These are phyloP conservation scores for Lepraria neglecta DNA, from an alignment of 495 filamentous ascomycete species.

Conservation along the genomic window DNA sequence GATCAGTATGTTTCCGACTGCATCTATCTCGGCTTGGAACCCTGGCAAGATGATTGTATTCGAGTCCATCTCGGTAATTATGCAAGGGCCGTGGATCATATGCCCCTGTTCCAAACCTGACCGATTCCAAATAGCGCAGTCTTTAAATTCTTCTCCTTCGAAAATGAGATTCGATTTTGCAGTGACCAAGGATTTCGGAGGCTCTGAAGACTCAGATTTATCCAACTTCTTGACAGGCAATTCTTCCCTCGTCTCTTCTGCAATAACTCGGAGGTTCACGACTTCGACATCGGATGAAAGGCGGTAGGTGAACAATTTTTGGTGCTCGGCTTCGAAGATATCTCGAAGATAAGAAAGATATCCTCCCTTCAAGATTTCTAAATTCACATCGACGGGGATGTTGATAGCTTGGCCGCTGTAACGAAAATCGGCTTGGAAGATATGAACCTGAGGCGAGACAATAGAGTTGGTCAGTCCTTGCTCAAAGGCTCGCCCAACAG, in stretches of 20 bases:
- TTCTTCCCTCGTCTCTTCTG: slow-evolving; percentile 37
- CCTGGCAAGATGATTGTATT: slow-evolving; percentile 47
- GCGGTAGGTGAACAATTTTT: slow-evolving; percentile 45
- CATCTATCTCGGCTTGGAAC: slow-evolving; percentile 39
- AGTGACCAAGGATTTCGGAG: slow-evolving; percentile 25
- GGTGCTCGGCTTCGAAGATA: slow-evolving; percentile 39
- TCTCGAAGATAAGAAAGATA: slow-evolving; percentile 35
- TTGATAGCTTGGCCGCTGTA: slow-evolving; percentile 47
- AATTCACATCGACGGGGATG: slow-evolving; percentile 35
- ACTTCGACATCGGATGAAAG: slow-evolving; percentile 42
- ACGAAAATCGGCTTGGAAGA: slow-evolving; percentile 42
- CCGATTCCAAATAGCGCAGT: slow-evolving; percentile 40
- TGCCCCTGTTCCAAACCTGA: slow-evolving; percentile 38
- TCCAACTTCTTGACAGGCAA: slow-evolving; percentile 38
- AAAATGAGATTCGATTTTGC: slow-evolving; percentile 37
- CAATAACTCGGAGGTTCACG: slow-evolving; percentile 42
- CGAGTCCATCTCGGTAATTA: slow-evolving; percentile 47
- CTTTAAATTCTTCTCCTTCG: slow-evolving; percentile 36
- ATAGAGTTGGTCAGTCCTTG: too few species aligned
- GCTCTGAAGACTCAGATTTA: slow-evolving; percentile 25
- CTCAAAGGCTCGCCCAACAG: too few species aligned
- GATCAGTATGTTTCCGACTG: slow-evolving; percentile 45
- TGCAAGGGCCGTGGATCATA: slow-evolving; percentile 40
- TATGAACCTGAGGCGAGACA: slow-evolving; percentile 24
- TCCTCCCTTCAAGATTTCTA: slow-evolving; percentile 23